phyloP scores from a whole-genome alignment of 164 flowering plant genomes.

The Chimonanthus praecox region DNA sequence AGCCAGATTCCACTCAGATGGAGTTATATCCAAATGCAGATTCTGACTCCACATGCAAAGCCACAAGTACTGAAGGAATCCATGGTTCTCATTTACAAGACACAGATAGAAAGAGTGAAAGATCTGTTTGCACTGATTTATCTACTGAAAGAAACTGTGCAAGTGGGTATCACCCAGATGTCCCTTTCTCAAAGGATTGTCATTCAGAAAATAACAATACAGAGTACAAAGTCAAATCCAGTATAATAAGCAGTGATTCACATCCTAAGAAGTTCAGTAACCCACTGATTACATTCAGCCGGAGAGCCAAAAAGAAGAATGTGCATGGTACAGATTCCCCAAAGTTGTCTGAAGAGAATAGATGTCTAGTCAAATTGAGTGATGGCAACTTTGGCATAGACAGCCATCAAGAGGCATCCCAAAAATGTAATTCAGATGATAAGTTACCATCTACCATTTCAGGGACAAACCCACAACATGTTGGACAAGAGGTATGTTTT shows the following conservation, averaged over 20 bases:
- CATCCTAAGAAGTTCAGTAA: neutral
- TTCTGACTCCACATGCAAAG: neutral
- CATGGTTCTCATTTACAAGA: slow-evolving; percentile 1
- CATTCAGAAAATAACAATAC: slow-evolving; percentile 1
- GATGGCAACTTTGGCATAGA: too few relatives aligned
- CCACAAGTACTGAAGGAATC: neutral
- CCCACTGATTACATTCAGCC: slow-evolving; percentile 13
- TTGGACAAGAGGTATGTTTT: slow-evolving; percentile 8
- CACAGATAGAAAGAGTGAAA: neutral
- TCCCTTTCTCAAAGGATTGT: neutral
- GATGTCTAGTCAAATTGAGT: neutral
- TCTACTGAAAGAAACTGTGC: slow-evolving; percentile 1
- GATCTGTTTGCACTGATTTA: neutral
- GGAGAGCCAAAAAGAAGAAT: slow-evolving; percentile 6
- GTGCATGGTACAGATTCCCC: neutral
- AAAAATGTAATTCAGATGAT: neutral
- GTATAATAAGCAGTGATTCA: neutral
- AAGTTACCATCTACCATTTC: neutral
- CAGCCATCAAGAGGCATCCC: neutral
- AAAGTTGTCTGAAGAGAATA: neutral
- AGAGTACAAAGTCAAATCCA: neutral
- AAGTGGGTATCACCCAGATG: neutral
- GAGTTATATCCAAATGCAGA: neutral
- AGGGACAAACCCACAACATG: neutral
- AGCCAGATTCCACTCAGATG: neutral